Percentiles rank a stretch among this genome's conserved stretches.
These are phyloP conservation scores for Verbascum thapsus DNA, from an alignment of 257 asterid species.

Conservation along the genomic window DNA sequence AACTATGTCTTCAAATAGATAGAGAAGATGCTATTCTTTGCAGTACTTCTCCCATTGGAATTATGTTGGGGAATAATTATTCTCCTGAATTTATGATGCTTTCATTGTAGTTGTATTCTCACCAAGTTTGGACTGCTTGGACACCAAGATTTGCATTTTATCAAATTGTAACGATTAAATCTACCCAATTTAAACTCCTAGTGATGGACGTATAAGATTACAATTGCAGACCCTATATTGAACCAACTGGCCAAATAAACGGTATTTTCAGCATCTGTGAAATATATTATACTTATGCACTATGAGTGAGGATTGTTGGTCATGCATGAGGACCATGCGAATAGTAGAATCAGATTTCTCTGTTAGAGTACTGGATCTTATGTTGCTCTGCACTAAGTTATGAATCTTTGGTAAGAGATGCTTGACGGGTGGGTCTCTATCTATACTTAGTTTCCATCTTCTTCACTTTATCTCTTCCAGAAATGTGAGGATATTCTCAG, in stretches of 20 bases:
- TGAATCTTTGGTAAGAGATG: conserved; percentile 16
- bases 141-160: conserved; percentile 7
- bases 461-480: conserved; percentile 6
- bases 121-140: conserved; percentile 13
- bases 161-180: not conserved
- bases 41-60: conserved; percentile 10
- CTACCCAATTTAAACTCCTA: not conserved
- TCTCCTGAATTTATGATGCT: not conserved
- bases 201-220: conserved; percentile 13
- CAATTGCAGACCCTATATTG: conserved; percentile 5
- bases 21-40: conserved; percentile 13
- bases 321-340: not conserved
- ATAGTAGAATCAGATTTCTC: conserved; percentile 8
- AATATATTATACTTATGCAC: no score
- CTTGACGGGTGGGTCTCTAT: conserved; percentile 11
- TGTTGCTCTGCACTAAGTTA: conserved; percentile 4
- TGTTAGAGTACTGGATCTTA: not conserved
- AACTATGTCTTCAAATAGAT: conserved; percentile 3
- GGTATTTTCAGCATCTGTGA: no score
- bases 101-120: conserved; percentile 18
- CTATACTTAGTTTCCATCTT: conserved; percentile 9
- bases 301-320: no score
- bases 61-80: not conserved
- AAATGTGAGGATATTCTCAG: conserved; percentile 23
- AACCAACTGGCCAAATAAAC: not conserved